Base-by-base conservation (phyloP, 2,329 filamentous ascomycete genomes). In the Cercospora sp. region DNA sequence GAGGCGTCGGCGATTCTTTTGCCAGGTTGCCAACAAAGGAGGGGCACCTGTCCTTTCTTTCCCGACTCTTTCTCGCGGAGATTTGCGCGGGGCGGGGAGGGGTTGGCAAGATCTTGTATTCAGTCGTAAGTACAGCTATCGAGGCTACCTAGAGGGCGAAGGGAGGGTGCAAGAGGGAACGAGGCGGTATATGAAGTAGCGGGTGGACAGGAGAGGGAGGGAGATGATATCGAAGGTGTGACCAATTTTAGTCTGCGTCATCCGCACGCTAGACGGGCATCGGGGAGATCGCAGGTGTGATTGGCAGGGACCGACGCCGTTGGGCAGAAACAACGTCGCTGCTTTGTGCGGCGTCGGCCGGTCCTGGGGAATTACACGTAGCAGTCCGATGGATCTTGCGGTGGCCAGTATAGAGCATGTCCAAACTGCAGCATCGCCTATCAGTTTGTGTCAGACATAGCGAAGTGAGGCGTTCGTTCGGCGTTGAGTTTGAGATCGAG, bases 61-160 rank as follows among this genome's bases (percentile, higher is more conserved):
- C 59, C 49, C 34, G 26, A 49, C 26, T 57, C 62, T 65, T 53
- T 59, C 37, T 65, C 62, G 51, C 34, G 51, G 30, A 37, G 37
- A 43, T 24, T 30, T 32, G 61, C 61, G 28, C 21, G 6, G 49
- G 49, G 45, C 28, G 30, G 30, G n/a, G 7, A 30, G 26, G 28
- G 16, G n/a, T 57, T 24, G 21, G 51, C 51, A 57, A 64, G 65
- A 69, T 65, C 67, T 72, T 72, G 59, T 67, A 70, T 69, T 71
- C 65, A 67, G 61, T 66, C 65, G 71, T 73, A 73, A 65, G 69
- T 66, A 69, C 71, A 63, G 70, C 70, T 72, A 72, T 70, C 69
- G 62, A 70, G 63, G 69, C 73, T 76, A 75, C 71, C 74, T 73
- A 74, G 69, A 65, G 63, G 61, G 30, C 30, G 13, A 53, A 51